Evolutionary conservation across 495 filamentous ascomycete species (phyloP), one percentile per base, ranked within the genome.

Genomic region (Aspergillus campestris): DNA sequence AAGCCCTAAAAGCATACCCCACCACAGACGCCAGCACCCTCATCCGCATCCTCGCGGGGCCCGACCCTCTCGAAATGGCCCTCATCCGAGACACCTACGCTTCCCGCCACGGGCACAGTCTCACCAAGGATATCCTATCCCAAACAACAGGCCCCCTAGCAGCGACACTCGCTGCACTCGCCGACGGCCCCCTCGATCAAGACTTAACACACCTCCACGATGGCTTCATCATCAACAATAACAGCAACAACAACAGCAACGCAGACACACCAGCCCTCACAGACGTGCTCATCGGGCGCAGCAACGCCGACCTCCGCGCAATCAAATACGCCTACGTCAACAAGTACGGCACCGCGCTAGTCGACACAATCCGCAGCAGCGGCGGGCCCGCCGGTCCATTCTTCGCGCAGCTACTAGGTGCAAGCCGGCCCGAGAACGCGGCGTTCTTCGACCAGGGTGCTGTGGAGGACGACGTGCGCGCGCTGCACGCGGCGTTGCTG

Each of bases 1-100:
- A 72, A 47, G 86, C 88, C 3, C 89, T 90, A 82, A 89, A 89
- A 66, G 85, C 87, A 24, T 80, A 87, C 44, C 87, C 86, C 33
- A 92, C 87, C 0, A 24, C 18, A 24, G 78, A 94, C 56, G 87
- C 91, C 60, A 74, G 73, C 36, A 60, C 73, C 1, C 67, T 91
- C 2, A 85, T 87, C 52, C 60, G 62, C 3, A 61, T 81, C 8
- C 65, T 94, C 27, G 66, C 78, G 1, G 67, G 61, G 38, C 76
- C 81, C 45, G 78, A 89, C 43, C 81, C 86, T 3, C 61, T 82
- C 7, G 79, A 86, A 51, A 74, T 89, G 47, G 69, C 75, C 36
- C 64, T 75, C 0, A 69, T 94, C 46, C 78, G 81, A 9, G 48
- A 75, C 9, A 67, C 80, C 9, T 92, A 80, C 65, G 49, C 52